Evolutionary conservation across 2,329 filamentous ascomycete species (phyloP).

Genomic region (Botrytis hyacinthi): DNA sequence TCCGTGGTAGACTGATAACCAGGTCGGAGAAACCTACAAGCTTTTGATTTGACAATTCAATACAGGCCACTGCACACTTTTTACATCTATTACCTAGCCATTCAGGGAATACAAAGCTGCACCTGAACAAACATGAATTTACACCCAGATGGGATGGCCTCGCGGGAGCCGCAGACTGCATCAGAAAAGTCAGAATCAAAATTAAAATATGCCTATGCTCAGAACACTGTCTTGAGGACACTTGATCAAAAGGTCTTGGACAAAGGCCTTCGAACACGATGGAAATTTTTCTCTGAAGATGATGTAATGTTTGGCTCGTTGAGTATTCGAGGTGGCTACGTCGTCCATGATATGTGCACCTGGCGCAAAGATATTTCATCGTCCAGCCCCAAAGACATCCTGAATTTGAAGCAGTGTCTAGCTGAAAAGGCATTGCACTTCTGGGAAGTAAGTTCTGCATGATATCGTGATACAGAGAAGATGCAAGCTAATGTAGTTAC

Average conservation of each 20-base stretch:
- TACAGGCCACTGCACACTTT: not conserved
- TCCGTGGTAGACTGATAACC: accelerated
- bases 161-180: not conserved
- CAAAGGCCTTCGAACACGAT: not conserved
- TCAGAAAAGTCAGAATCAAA: not conserved
- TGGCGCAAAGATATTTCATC: not conserved
- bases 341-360: not conserved
- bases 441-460: not conserved
- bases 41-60: not conserved
- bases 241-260: not conserved
- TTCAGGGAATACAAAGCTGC: not conserved
- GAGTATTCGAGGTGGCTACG: not conserved
- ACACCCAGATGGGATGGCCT: no score
- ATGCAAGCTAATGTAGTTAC: not conserved
- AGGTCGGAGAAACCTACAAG: not conserved
- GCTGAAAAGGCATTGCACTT: not conserved
- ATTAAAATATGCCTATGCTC: not conserved
- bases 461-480: not conserved
- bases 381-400: not conserved
- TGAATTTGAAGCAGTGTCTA: not conserved
- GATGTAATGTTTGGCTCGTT: not conserved
- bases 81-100: not conserved
- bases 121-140: not conserved
- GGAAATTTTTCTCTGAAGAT: not conserved
- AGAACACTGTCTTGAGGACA: not conserved